Conservation (phyloP, 2,329 filamentous ascomycete species). For the Curvularia sp. region DNA sequence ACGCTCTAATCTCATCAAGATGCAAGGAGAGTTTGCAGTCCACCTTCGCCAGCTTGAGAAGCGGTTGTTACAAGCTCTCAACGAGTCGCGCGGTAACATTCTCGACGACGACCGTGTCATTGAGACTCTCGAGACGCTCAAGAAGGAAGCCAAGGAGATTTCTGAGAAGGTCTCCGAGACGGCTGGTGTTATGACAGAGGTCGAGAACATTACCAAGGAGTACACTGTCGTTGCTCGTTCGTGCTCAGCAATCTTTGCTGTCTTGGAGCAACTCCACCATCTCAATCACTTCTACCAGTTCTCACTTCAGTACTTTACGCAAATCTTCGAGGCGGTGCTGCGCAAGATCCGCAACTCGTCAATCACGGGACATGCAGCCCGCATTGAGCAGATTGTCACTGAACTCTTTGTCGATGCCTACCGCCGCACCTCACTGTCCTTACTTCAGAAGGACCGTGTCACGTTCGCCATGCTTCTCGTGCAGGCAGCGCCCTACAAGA, state of each 20-base stretch:
- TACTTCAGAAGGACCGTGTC: slow-evolving; percentile 92
- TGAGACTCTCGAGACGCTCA: slow-evolving; percentile 94
- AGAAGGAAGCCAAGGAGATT: slow-evolving; percentile 96
- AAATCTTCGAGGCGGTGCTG: slow-evolving; percentile 94
- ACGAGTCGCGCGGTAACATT: slow-evolving; percentile 97
- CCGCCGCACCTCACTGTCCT: slow-evolving; percentile 88
- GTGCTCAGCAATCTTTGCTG: slow-evolving; percentile 96
- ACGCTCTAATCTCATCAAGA: slow-evolving; percentile 95
- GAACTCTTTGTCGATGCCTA: slow-evolving; percentile 92
- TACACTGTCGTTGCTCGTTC: slow-evolving; percentile 93
- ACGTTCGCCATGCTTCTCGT: slow-evolving; percentile 94
- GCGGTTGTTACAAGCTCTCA: slow-evolving; percentile 89
- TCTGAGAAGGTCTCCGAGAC: slow-evolving; percentile 96
- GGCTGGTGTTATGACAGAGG: slow-evolving; percentile 96
- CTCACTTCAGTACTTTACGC: slow-evolving; percentile 95
- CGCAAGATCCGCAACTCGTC: slow-evolving; percentile 77
- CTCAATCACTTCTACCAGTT: slow-evolving; percentile 99
- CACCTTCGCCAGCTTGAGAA: slow-evolving; percentile 96
- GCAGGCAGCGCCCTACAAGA: slow-evolving; percentile 93
- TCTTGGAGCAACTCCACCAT: slow-evolving; percentile 95
- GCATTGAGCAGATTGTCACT: slow-evolving; percentile 88
- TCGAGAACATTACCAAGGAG: slow-evolving; percentile 92
- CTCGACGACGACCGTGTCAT: slow-evolving; percentile 98
- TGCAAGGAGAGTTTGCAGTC: slow-evolving; percentile 99
- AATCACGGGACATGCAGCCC: slow-evolving; percentile 76